A percentile compares a stretch with the other conserved stretches of the same genome.
These are phyloP conservation scores for Spathaspora sp. DNA, from an alignment of 805 yeast species.

Conservation along the genomic window DNA sequence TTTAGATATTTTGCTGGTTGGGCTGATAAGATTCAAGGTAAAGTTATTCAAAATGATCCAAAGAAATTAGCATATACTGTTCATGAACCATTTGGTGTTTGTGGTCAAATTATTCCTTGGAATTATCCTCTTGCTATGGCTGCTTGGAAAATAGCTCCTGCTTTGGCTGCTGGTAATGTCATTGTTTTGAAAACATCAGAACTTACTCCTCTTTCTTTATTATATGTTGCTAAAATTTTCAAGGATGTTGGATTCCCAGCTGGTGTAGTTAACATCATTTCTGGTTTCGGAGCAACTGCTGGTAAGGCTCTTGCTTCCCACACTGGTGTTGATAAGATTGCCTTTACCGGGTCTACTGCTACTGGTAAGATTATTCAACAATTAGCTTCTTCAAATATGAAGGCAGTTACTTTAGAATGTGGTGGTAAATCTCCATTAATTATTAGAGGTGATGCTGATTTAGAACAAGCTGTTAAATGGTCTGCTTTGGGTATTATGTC, in stretches of 20 bases:
- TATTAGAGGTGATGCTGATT: constrained; percentile 59
- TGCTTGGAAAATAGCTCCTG: constrained; percentile 81
- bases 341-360: constrained; percentile 64
- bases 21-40: constrained; percentile 57
- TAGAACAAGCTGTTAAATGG: constrained; percentile 67
- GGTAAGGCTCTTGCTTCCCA: constrained; percentile 68
- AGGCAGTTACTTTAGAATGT: constrained; percentile 65
- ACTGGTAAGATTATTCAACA: constrained; percentile 66
- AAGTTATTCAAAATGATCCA: constrained; percentile 40
- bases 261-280: constrained; percentile 68
- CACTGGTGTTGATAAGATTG: constrained; percentile 52
- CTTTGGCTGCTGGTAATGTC: constrained; percentile 75
- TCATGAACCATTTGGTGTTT: constrained; percentile 51
- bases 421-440: constrained; percentile 71
- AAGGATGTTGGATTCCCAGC: constrained; percentile 71
- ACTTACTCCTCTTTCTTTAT: constrained; percentile 68
- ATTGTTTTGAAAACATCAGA: constrained; percentile 74
- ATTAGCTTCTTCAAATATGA: constrained; percentile 57
- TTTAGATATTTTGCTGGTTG: constrained; percentile 58
- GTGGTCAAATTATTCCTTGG: constrained; percentile 48
- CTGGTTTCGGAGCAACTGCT: constrained; percentile 66
- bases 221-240: constrained; percentile 55
- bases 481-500: constrained; percentile 61
- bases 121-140: constrained; percentile 57
- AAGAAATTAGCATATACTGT: constrained; percentile 62